Evolutionary conservation across 2,329 filamentous ascomycete genomes (phyloP), one percentile per base, ranked within the genome.

Genomic region (Fusarium tuaranense): DNA sequence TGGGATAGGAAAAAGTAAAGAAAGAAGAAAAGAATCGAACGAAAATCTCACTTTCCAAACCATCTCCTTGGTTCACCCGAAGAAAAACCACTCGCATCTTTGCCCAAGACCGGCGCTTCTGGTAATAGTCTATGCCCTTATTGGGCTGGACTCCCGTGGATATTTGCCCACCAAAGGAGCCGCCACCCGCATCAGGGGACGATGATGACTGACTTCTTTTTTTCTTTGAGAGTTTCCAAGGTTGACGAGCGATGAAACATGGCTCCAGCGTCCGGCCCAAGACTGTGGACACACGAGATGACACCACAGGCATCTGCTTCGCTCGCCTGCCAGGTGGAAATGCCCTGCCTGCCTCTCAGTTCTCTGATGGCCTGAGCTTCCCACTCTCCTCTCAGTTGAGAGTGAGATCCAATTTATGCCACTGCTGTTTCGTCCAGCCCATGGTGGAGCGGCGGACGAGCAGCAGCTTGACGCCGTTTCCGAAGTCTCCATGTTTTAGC

Each of bases 401-500:
- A 58, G 34, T 39, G 64, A 58, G 32, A 48, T 48, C 22, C 44
- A 48, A 63, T 30, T 30, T 30, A 34, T 39, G 20, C 39, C 58
- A 57, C 44, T 38, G 63, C 63, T 63, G 63, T 73, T 68, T 62
- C 48, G 41, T 46, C 66, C 51, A 67, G 25, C 46, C 12, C 36
- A 53, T 38, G 67, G 67, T 71, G 75, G 71, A 68, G 55, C 65
- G 39, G n/a, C 53, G n/a, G 44, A 22, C 58, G 39, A 61, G 48
- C n/a, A 41, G 65, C 60, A 67, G 67, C 57, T 71, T 58, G 44
- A 67, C 63, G 58, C 69, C 60, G 74, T 76, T 74, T 65, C 73
- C 70, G 68, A 73, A 57, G 64, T 64, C 51, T 38, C 61, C 68
- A 55, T 75, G 72, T 78, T 78, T 75, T 77, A 78, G 76, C 67